These are phyloP conservation scores for Phialocephala sp. DNA, from an alignment of 2,329 filamentous ascomycete species.

Conservation along the genomic window DNA sequence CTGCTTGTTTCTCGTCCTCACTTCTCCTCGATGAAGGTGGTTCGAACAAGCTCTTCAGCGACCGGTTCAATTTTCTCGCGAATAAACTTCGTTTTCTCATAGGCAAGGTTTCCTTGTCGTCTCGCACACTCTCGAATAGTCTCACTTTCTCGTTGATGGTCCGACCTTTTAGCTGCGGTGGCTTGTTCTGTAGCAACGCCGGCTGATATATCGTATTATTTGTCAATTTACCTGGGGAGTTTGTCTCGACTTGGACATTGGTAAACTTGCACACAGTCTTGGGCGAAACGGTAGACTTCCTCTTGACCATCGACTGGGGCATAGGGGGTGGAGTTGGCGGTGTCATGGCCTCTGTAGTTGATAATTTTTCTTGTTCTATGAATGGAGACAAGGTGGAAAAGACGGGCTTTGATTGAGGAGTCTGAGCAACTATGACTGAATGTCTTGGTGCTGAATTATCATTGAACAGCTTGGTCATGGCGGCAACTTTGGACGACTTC, in stretches of 20 bases:
- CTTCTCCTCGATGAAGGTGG: conserved; percentile 19
- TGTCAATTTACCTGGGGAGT: neutral
- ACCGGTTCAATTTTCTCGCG: conserved; percentile 27
- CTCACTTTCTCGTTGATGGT: conserved; percentile 37
- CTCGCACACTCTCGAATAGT: conserved; percentile 21
- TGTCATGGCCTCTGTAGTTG: neutral
- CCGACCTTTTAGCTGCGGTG: conserved; percentile 23
- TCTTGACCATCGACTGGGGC: neutral
- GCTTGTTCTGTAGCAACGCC: conserved; percentile 13
- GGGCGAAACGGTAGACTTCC: neutral
- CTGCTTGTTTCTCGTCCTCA: conserved; percentile 8
- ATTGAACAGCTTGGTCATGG: conserved; percentile 37
- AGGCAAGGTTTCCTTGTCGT: neutral
- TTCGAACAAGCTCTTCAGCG: conserved; percentile 32
- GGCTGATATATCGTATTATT: neutral
- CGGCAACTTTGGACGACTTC: conserved; percentile 31
- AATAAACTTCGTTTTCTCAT: conserved; percentile 20
- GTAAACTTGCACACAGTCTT: neutral
- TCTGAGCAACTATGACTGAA: neutral
- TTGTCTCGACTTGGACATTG: neutral
- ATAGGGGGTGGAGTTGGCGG: conserved; percentile 5
- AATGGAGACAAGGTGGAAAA: neutral
- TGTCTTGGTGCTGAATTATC: conserved; percentile 15
- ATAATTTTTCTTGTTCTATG: neutral
- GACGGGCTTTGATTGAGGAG: neutral